phyloP scores from a whole-genome alignment of 495 filamentous ascomycete species.

The Achaetomiella virescens region DNA sequence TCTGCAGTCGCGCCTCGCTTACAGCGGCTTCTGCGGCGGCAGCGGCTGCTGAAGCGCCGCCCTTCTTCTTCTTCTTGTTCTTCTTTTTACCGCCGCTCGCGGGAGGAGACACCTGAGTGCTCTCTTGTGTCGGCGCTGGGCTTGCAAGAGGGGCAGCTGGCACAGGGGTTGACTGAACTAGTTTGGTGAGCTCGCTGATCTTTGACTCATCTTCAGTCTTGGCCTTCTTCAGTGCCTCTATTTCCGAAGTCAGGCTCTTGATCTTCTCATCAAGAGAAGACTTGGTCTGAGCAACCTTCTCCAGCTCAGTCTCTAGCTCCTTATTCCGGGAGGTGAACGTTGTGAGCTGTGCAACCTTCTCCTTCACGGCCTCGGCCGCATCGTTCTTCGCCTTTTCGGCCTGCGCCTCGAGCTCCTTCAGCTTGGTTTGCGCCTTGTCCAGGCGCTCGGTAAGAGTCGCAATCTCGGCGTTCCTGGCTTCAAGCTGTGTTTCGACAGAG shows the following conservation, averaged over 20 bases:
- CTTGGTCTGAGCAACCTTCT: slow-evolving; percentile 27
- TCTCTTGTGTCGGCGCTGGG: slow-evolving; percentile 11
- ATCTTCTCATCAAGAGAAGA: slow-evolving; percentile 29
- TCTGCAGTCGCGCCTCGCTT: slow-evolving; percentile 25
- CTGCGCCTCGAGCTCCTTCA: slow-evolving; percentile 51
- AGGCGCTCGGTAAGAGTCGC: slow-evolving; percentile 46
- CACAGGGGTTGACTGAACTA: slow-evolving; percentile 24
- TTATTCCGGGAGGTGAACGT: slow-evolving; percentile 22
- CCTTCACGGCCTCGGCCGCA: slow-evolving; percentile 33
- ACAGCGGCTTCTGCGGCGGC: slow-evolving; percentile 15
- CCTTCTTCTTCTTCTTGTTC: slow-evolving; percentile 89
- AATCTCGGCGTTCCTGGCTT: slow-evolving; percentile 43
- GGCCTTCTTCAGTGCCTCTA: slow-evolving; percentile 33
- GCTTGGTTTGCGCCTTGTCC: slow-evolving; percentile 40
- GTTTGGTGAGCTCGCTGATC: slow-evolving; percentile 31
- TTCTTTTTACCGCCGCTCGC: slow-evolving; percentile 60
- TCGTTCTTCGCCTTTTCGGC: slow-evolving; percentile 31
- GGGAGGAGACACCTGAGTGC: slow-evolving; percentile 14
- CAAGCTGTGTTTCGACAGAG: slow-evolving; percentile 41
- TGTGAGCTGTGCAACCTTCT: slow-evolving; percentile 30
- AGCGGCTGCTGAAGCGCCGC: slow-evolving; percentile 35
- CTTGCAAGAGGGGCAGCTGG: slow-evolving; percentile 12
- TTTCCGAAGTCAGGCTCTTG: slow-evolving; percentile 27
- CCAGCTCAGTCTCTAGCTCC: slow-evolving; percentile 35
- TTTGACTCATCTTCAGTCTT: slow-evolving; percentile 29